Evolutionary conservation across 2,329 filamentous ascomycete genomes (phyloP).

Genomic region (Chaetomium strumarium): DNA sequence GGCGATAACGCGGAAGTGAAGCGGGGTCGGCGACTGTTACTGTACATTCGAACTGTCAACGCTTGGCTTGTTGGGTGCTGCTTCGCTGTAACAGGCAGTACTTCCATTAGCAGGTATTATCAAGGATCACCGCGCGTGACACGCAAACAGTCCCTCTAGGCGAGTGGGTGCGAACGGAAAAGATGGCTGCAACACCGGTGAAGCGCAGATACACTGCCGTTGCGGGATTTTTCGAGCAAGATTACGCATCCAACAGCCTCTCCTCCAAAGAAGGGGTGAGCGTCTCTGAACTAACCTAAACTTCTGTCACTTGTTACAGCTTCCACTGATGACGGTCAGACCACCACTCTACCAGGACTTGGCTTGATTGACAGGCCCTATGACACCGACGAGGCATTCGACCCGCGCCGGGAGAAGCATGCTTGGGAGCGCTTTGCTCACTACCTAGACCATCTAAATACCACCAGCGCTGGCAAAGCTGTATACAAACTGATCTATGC

Average conservation of each 20-base stretch:
- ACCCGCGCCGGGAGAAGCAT: slow-evolving; percentile 39
- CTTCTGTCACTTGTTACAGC: not conserved
- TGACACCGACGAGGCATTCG: slow-evolving; percentile 43
- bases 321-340: not conserved
- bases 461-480: slow-evolving; percentile 36
- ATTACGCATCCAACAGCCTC: not conserved
- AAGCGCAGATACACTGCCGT: not conserved
- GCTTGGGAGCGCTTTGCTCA: slow-evolving; percentile 61
- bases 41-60: too few species aligned
- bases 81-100: too few species aligned
- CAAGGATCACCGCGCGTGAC: not conserved
- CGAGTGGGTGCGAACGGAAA: not conserved
- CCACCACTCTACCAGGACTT: not conserved
- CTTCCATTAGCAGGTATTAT: not conserved
- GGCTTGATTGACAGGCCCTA: slow-evolving; percentile 60
- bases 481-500: slow-evolving; percentile 63
- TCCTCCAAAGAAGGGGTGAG: not conserved
- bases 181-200: not conserved
- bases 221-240: not conserved
- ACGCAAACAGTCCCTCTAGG: not conserved
- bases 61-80: too few species aligned
- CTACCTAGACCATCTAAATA: slow-evolving; percentile 52
- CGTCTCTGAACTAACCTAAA: not conserved
- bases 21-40: too few species aligned
- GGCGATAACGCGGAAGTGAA: too few species aligned